Conservation (phyloP, 2,329 filamentous ascomycete species). For the Beauveria australis region DNA sequence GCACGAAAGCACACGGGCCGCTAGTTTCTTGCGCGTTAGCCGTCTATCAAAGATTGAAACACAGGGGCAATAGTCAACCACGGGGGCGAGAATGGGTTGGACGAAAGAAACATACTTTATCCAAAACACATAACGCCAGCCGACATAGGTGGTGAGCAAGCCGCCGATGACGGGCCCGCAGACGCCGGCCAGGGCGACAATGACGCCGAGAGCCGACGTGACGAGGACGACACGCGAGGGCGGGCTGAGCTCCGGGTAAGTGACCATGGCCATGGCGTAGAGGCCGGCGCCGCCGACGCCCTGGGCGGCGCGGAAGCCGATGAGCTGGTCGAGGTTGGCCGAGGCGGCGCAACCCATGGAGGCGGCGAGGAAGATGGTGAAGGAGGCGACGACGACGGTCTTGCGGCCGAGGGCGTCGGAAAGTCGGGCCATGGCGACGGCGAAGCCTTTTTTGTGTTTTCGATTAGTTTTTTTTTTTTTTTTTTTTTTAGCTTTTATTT, state of each 20-base stretch:
- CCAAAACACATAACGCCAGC: slow-evolving; percentile 16
- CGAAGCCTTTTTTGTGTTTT: slow-evolving; percentile 11
- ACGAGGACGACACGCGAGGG: slow-evolving; percentile 11
- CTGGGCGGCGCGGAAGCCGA: slow-evolving; percentile 17
- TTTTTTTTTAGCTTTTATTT: no score
- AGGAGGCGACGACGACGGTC: slow-evolving; percentile 10
- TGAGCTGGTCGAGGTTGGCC: slow-evolving; percentile 16
- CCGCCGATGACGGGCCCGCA: slow-evolving; percentile 17
- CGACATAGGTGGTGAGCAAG: slow-evolving; percentile 11
- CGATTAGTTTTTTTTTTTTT: background rate
- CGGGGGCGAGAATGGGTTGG: slow-evolving; percentile 1
- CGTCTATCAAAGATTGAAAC: background rate
- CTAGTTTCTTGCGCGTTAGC: background rate
- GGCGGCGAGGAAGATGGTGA: slow-evolving; percentile 14
- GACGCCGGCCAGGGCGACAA: slow-evolving; percentile 16
- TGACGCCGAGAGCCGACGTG: slow-evolving; percentile 13
- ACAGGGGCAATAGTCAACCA: background rate
- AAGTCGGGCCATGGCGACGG: slow-evolving; percentile 14
- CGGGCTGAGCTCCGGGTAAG: slow-evolving; percentile 16
- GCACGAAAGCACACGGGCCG: slow-evolving; percentile 9
- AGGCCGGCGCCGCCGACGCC: slow-evolving; percentile 18
- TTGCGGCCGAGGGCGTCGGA: slow-evolving; percentile 15
- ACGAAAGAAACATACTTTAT: slow-evolving; percentile 14
- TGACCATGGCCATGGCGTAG: slow-evolving; percentile 17
- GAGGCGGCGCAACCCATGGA: slow-evolving; percentile 15